Evolutionary conservation across 2,329 filamentous ascomycete species (phyloP), one percentile per base, ranked within the genome.

Genomic region (Epichloe festucae): DNA sequence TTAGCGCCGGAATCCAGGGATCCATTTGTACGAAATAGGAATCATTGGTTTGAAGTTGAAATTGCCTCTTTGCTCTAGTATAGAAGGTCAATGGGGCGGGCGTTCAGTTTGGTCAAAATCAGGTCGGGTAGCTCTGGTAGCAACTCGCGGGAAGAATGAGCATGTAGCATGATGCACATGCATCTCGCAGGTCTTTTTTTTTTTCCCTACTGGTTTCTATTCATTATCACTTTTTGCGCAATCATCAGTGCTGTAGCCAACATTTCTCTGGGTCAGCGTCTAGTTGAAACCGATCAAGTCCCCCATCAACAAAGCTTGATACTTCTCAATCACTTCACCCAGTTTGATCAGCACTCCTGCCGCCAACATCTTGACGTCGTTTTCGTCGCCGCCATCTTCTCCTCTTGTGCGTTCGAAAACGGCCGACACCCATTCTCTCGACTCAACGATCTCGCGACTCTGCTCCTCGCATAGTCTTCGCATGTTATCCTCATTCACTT

Each of bases 251-350:
- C 8, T 8, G 14, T 15, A 31, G 23, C 8, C 14, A 31, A 12
- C 42, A 15, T 5, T 2, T 15, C 4, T 10, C n/a, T 31, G 8
- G 27, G 27, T 31, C 27, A 19, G 5, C 15, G 39, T 12, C 41
- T 49, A 59, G 27, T 34, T 56, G 34, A 66, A 71, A 1, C 68
- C 70, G 48, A 80, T 71, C 70, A 81, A 65, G 55, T 87, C 79
- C 1, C 89, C 89, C 71, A 93, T 79, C 60, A 95, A 66, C 53
- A 87, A 65, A 52, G 82, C 78, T 66, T 90, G 85, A 63, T 89
- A 89, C 67, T 82, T 85, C 62, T 94, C 87, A 57, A 91, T 81
- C 8, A 88, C 82, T 67, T 96, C 90, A 46, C 83, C 78, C 58
- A 89, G 74, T 62, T 84, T 84, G 36, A 97, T 79, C 59, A 94